Base-by-base conservation (phyloP, 2,329 filamentous ascomycete species). In the Hymenoscyphus infarciens region DNA sequence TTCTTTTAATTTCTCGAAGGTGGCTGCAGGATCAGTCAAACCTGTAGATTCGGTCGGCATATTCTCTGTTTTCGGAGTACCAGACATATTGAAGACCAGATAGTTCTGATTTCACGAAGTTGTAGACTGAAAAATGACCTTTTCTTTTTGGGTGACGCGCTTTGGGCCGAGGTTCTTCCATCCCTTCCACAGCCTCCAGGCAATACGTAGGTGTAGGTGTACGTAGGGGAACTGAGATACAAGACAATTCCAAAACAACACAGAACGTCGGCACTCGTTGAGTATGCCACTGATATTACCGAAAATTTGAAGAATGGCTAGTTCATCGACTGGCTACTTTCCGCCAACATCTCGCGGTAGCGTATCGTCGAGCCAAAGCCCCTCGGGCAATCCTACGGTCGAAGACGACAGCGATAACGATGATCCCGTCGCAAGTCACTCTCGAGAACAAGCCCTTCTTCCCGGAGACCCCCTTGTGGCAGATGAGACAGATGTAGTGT, bases 381-480 rank as follows among this genome's bases (percentile, higher is more conserved):
- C 66, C 45, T 60, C 66, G 15, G 66, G 64, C 49, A 59, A 61
- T 8, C 63, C 65, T 19, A 61, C 67, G 68, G 71, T 66, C 58
- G 67, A 69, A 61, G 68, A 71, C 61, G 78, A 86, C 65, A 78
- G 81, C 68, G 77, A 81, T 62, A 68, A 73, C 67, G 68, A 74
- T 39, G 71, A 75, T 61, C 71, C 71, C 55, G 67, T 70, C 64
- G 66, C 69, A 65, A 69, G 62, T 64, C 66, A 68, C 62, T 64
- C 67, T 7, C 68, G 66, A 67, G 70, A 73, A 49, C 70, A 70
- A 59, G 73, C 75, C 59, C 66, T 85, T 39, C 77, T 88, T 60
- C 78, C 77, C 53, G 79, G 84, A 56, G 85, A 88, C 72, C 84
- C 86, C 22, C 75, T 87, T 63, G 77, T 79, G 61, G 76, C 78